Evolutionary conservation across 2,329 filamentous ascomycete species (phyloP).

Genomic region (Verticillium tricorpus): DNA sequence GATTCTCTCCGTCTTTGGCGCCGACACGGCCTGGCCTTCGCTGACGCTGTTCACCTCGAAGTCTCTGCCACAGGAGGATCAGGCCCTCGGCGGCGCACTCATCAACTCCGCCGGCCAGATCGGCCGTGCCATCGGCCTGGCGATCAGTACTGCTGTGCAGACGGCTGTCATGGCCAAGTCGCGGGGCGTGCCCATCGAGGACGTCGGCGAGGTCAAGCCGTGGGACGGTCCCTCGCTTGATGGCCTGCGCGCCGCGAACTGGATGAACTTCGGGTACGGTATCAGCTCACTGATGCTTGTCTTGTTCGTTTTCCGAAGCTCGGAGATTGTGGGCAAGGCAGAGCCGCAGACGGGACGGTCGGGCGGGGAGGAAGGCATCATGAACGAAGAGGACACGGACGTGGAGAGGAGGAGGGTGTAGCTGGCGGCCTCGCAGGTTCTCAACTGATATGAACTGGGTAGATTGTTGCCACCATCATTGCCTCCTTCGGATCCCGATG

Average conservation of each 20-base stretch:
- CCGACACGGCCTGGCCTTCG: conserved; percentile 62
- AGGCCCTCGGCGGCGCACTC: conserved; percentile 63
- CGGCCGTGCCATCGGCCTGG: conserved; percentile 61
- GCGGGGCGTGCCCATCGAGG: conserved; percentile 36
- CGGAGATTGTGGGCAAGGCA: conserved; percentile 46
- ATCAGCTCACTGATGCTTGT: conserved; percentile 39
- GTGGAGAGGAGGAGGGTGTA: not conserved
- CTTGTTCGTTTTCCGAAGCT: conserved; percentile 42
- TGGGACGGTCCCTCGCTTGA: conserved; percentile 42
- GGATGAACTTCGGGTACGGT: conserved; percentile 48
- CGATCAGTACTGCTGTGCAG: conserved; percentile 61
- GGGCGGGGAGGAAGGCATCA: conserved; percentile 12
- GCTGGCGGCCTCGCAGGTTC: too few relatives aligned
- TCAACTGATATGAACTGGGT: too few relatives aligned
- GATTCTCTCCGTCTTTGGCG: conserved; percentile 59
- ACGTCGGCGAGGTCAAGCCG: conserved; percentile 33
- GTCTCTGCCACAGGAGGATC: conserved; percentile 56
- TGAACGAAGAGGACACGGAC: conserved; percentile 6
- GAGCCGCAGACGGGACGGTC: conserved; percentile 1
- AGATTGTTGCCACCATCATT: too few relatives aligned
- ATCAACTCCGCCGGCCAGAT: conserved; percentile 64
- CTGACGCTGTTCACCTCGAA: conserved; percentile 63
- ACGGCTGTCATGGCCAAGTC: conserved; percentile 53
- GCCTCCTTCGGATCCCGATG: too few relatives aligned
- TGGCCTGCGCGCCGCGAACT: conserved; percentile 45